phyloP scores from a whole-genome alignment of 768 basidiomycete genomes.

The Termitomyces heimii region DNA sequence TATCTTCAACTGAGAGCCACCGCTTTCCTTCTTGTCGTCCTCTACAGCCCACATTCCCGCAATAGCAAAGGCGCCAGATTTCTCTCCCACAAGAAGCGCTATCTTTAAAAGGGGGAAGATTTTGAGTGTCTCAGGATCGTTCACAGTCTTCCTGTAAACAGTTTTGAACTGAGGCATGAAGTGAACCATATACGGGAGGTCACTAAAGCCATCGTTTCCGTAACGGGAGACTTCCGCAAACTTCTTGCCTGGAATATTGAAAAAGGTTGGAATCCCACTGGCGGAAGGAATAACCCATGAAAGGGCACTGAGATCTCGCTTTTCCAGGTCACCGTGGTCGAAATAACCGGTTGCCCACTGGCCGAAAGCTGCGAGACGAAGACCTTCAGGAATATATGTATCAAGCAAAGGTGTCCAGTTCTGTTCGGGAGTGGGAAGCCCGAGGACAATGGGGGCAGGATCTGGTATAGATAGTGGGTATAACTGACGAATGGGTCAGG shows the following conservation, averaged over 20 bases:
- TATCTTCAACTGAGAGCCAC: conserved; percentile 7
- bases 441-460: conserved; percentile 20
- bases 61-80: conserved; percentile 14
- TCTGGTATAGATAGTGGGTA: conserved; percentile 15
- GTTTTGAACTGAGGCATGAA: conserved; percentile 11
- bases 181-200: conserved; percentile 14
- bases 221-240: conserved; percentile 7
- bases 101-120: conserved; percentile 15
- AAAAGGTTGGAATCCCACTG: conserved; percentile 18
- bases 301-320: conserved; percentile 18
- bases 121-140: conserved; percentile 1
- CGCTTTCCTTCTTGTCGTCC: conserved; percentile 10
- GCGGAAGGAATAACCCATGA: conserved; percentile 17
- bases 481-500: too few relatives aligned
- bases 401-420: conserved; percentile 22
- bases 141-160: conserved; percentile 18
- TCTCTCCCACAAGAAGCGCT: conserved; percentile 10
- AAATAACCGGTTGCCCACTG: conserved; percentile 27
- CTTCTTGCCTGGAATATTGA: conserved; percentile 14
- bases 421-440: conserved; percentile 16
- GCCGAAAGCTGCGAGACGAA: conserved; percentile 15
- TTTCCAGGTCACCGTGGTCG: conserved; percentile 22
- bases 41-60: conserved; percentile 16
- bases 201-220: conserved; percentile 9
- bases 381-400: conserved; percentile 15